Evolutionary conservation across 2,329 filamentous ascomycete species (phyloP), one percentile per base, ranked within the genome.

Genomic region (Xylariaceae sp.): DNA sequence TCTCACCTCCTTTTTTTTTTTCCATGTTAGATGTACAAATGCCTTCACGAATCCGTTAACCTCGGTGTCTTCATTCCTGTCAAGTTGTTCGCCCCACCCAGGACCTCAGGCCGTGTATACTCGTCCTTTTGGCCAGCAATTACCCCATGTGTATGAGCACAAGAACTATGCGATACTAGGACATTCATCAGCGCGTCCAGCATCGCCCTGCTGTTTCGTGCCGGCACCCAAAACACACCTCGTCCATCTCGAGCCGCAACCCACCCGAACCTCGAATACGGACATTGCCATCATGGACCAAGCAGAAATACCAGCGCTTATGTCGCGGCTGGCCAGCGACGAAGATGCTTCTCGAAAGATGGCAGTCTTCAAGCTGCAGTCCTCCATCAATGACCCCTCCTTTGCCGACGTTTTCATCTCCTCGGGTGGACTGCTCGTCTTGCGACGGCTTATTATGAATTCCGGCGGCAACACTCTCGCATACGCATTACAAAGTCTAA

Each of bases 361-460:
- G 91, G 95, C 95, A 59, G 95, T 96, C 60, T 99, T 99, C 84
- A 97, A 97, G 79, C 86, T 99, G 64, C 95, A 99, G 76, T 89
- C 86, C 63, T 92, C 91, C 61, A 96, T 99, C 75, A 94, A 93
- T 72, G 95, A 99, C 76, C 94, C 94, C 23, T 90, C 92, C 47
- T 98, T 98, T 74, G 95, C 95, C 69, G 95, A 98, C 74, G 87
- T 96, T 67, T 99, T 99, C 78, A 96, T 98, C 61, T 87, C 89
- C 48, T 90, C 92, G 46, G 92, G 92, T 55, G 95, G 95, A 3
- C 82, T 98, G 63, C 82, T 87, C 65, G 87, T 94, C 65, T 79
- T 99, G 68, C 87, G 92, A 50, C 87, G 90, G 54, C 82, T 98
- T 51, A 92, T 95, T 62, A 87, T 98, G 81, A 85, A 86, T 64